A percentile compares a stretch with the other conserved stretches of the same genome.
Evolutionary conservation across 2,329 filamentous ascomycete genomes (phyloP).

Genomic region (Fusarium verticillioides): DNA sequence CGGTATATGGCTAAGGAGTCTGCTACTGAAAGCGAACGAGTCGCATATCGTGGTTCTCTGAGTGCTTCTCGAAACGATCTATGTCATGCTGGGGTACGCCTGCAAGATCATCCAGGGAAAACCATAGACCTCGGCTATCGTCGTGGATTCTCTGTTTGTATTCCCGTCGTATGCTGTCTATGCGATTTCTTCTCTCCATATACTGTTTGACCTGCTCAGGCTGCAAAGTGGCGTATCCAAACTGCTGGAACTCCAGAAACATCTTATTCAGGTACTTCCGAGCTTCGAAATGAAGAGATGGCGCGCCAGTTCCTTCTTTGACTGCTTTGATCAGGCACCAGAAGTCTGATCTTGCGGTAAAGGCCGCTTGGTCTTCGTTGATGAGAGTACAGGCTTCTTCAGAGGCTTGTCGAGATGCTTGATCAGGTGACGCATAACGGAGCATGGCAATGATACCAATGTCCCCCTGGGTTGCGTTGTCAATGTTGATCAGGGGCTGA

Average conservation of each 20-base stretch:
- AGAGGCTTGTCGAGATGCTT: background rate
- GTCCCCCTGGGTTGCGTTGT: background rate
- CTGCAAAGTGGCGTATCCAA: background rate
- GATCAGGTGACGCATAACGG: fast-evolving
- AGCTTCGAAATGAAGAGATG: background rate
- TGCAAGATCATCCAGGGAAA: fast-evolving
- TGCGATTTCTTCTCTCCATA: background rate
- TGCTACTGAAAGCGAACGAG: background rate
- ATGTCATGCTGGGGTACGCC: background rate
- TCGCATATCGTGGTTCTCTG: background rate
- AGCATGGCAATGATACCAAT: background rate
- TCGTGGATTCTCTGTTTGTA: background rate
- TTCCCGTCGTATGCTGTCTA: background rate
- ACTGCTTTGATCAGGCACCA: background rate
- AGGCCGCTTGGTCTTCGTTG: background rate
- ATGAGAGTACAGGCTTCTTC: background rate
- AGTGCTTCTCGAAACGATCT: fast-evolving
- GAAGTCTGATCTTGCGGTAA: background rate
- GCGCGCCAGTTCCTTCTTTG: too few relatives aligned
- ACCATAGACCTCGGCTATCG: background rate
- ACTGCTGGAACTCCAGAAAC: background rate
- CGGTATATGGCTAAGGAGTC: background rate
- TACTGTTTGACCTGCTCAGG: background rate
- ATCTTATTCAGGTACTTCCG: background rate
- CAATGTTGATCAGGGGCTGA: background rate